Evolutionary conservation across 2,329 filamentous ascomycete species (phyloP), one percentile per base, ranked within the genome.

Genomic region (Aspergillus costaricaensis): DNA sequence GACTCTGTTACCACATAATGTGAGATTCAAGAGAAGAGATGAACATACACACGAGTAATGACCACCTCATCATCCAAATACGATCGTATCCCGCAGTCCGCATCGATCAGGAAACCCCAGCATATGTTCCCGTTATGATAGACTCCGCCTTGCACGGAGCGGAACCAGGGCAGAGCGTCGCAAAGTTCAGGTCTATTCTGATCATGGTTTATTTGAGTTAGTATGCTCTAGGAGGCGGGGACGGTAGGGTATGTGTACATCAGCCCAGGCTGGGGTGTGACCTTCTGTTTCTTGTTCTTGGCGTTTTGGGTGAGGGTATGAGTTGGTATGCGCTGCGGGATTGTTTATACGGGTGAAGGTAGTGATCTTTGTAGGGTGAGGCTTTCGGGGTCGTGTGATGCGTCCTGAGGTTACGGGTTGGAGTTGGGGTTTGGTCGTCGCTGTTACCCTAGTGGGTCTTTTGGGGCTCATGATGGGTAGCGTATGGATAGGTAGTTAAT

Each of bases 81-180:
- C 58, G 90, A 87, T 3, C 86, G 79, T 1, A 74, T 62, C 2
- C 83, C 83, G 9, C 77, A 76, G 49, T 83, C 80, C 0, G 78
- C 79, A 66, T 90, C 86, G 19, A 88, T 78, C 23, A 91, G 77
- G 59, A 89, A 83, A 0, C 84, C 86, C 47, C 79, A 78, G 2
- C 81, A 81, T n/a, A 85, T 71, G 0, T 78, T 76, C 2, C 81
- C 74, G 0, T 74, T 77, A 0, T 79, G 78, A 57, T 91, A 86
- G 4, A 82, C 77, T 5, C 85, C 86, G 1, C 84, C 80, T 65
- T 91, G 85, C 39, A 86, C 85, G 1, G 83, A 76, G 14, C 81
- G 83, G 72, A 85, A 91, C 73, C 86, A 89, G 0, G 83, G 80
- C 0, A 91, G 68, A 0, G 86, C 81, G 67, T 91, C 86, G 64